Conservation (phyloP, 176 grass and related monocot genomes). For the Musa itinerans region DNA sequence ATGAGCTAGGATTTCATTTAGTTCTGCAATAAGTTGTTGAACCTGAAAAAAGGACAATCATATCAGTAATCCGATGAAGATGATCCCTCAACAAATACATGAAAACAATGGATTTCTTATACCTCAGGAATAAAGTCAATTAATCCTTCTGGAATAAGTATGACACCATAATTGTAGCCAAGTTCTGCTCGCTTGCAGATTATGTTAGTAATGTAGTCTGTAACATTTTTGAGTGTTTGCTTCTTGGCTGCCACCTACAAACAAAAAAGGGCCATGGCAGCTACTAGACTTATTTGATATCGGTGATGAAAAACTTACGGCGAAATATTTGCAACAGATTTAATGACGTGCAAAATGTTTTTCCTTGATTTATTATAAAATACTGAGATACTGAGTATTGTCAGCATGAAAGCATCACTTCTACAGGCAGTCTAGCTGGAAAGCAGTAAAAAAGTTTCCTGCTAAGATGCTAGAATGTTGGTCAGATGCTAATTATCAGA, state of each 20-base stretch:
- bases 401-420: too few relatives aligned
- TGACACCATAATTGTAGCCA: constrained; percentile 95
- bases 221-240: constrained; percentile 85
- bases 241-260: constrained; percentile 75
- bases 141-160: constrained; percentile 92
- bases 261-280: neutral
- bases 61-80: neutral
- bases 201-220: constrained; percentile 83
- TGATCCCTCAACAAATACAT: neutral
- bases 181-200: constrained; percentile 84
- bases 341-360: too few relatives aligned
- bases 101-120: constrained; percentile 10
- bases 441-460: too few relatives aligned
- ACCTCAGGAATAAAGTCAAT: constrained; percentile 99
- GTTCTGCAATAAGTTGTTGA: constrained; percentile 86
- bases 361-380: too few relatives aligned
- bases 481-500: too few relatives aligned
- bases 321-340: too few relatives aligned
- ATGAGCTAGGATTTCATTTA: constrained; percentile 93
- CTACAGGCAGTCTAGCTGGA: too few relatives aligned
- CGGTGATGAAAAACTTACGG: too few relatives aligned
- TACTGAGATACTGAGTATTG: too few relatives aligned
- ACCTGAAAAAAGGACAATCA: constrained; percentile 34
- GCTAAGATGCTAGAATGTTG: too few relatives aligned
- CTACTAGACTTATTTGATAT: constrained; percentile 3